phyloP scores from a whole-genome alignment of 805 yeast species.

The Tetrapisispora iriomotensis region DNA sequence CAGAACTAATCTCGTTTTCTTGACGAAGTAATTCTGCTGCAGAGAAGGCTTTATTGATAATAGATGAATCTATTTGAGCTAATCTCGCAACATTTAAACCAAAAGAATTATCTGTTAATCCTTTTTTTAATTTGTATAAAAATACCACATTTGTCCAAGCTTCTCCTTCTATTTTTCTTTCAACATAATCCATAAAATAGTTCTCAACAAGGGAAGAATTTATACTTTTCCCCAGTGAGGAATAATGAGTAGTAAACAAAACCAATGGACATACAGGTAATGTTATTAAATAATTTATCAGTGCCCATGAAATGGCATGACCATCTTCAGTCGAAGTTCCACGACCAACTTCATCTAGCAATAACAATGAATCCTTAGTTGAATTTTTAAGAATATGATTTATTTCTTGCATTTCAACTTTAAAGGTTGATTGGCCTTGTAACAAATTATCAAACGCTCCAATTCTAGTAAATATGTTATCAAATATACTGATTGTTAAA shows the following conservation, averaged over 20 bases:
- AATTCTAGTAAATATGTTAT: constrained; percentile 50
- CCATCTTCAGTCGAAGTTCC: constrained; percentile 84
- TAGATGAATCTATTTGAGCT: constrained; percentile 46
- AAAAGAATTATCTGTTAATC: constrained; percentile 53
- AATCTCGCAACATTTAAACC: constrained; percentile 80
- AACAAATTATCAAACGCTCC: constrained; percentile 77
- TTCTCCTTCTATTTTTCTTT: constrained; percentile 30
- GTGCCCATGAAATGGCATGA: constrained; percentile 66
- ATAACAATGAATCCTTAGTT: constrained; percentile 65
- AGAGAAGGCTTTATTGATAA: constrained; percentile 38
- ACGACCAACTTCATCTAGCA: constrained; percentile 92
- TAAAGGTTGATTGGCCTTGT: constrained; percentile 73
- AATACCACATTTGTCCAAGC: constrained; percentile 38
- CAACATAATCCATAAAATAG: constrained; percentile 62
- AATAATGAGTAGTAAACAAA: constrained; percentile 79
- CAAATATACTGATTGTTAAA: constrained; percentile 59
- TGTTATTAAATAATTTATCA: constrained; percentile 47
- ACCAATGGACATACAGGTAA: constrained; percentile 39
- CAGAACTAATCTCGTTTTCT: constrained; percentile 6
- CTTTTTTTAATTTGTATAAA: constrained; percentile 41
- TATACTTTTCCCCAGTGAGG: constrained; percentile 43
- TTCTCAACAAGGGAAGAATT: constrained; percentile 40
- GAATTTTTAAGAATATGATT: constrained; percentile 78
- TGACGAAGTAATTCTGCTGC: constrained; percentile 16
- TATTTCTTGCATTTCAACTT: constrained; percentile 94